Percentiles rank a stretch among this genome's conserved stretches.
Conservation (phyloP, 1,284 basidiomycete species). For the Pterula multifida region DNA sequence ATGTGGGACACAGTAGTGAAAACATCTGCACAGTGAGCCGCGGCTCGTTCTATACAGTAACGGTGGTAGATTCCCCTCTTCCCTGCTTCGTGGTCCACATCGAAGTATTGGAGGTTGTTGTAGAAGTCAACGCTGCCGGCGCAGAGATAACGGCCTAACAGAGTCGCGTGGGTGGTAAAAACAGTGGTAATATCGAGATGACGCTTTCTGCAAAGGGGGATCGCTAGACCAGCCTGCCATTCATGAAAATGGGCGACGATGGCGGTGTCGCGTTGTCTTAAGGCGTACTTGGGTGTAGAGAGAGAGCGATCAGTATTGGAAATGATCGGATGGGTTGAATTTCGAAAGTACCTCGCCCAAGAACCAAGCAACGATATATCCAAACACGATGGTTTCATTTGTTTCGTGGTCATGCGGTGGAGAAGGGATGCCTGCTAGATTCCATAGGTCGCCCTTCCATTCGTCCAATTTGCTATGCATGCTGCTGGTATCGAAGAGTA, state of each 20-base stretch:
- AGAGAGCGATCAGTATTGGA: constrained; percentile 10
- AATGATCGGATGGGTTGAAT: constrained; percentile 17
- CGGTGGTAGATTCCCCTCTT: constrained; percentile 89
- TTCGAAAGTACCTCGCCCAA: constrained; percentile 89
- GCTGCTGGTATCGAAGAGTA: constrained; percentile 92
- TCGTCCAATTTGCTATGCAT: constrained; percentile 86
- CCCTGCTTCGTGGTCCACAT: constrained; percentile 97
- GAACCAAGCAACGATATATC: constrained; percentile 99
- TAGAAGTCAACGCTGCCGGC: constrained; percentile 98
- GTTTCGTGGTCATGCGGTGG: constrained; percentile 95
- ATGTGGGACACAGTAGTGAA: constrained; percentile 98
- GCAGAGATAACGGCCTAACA: constrained; percentile 95
- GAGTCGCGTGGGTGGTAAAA: constrained; percentile 96
- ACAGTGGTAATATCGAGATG: constrained; percentile 97
- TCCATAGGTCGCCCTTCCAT: constrained; percentile 98
- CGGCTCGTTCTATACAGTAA: constrained; percentile 94
- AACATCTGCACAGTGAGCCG: constrained; percentile 92
- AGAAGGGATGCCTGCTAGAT: constrained; percentile 91
- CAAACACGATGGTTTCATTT: constrained; percentile 97
- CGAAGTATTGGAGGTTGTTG: constrained; percentile 99
- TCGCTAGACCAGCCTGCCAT: constrained; percentile 97
- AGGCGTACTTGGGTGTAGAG: constrained; percentile 60
- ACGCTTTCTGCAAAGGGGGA: constrained; percentile 90
- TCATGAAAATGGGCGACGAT: constrained; percentile 98
- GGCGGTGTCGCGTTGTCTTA: constrained; percentile 69